A percentile compares a stretch with the other conserved stretches of the same genome.
phyloP scores from a whole-genome alignment of 2,329 filamentous ascomycete species.

The Sporothrix euskadiensis region DNA sequence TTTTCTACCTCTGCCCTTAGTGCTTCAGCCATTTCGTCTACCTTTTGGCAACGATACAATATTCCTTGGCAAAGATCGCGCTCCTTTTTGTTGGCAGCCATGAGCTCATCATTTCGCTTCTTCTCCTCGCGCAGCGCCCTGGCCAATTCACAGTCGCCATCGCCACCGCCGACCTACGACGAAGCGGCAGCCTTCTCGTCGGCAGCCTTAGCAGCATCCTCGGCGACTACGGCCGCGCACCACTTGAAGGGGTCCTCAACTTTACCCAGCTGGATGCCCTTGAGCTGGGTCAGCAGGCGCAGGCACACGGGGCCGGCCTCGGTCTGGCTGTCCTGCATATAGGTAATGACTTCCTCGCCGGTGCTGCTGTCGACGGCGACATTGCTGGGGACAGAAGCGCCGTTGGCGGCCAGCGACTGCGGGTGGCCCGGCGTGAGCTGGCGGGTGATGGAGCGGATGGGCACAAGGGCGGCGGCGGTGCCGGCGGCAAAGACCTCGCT shows the following conservation, averaged over 20 bases:
- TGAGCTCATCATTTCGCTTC: no score
- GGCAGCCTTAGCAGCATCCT: constrained; percentile 46
- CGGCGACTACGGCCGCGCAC: constrained; percentile 54
- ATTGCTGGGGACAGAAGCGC: constrained; percentile 41
- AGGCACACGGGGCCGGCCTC: constrained; percentile 73
- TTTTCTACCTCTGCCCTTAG: no score
- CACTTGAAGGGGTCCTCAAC: constrained; percentile 75
- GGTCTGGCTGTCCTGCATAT: constrained; percentile 56
- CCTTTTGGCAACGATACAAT: no score
- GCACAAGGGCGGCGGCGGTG: constrained; percentile 87
- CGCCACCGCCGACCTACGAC: neutral
- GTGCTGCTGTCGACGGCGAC: constrained; percentile 43
- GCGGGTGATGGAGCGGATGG: constrained; percentile 86
- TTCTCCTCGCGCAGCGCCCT: no score
- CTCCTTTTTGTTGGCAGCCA: no score
- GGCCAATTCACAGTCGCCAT: no score
- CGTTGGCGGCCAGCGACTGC: constrained; percentile 42
- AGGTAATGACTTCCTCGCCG: constrained; percentile 54
- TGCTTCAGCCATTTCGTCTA: no score
- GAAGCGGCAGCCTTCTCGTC: neutral
- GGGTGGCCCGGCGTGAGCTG: constrained; percentile 45
- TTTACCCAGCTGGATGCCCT: constrained; percentile 83
- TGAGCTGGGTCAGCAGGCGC: constrained; percentile 72
- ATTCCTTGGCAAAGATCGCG: no score
- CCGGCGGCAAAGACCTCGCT: constrained; percentile 88